Base-by-base conservation (phyloP, 306 rosid species). In the Cucurbita ficifolia region DNA sequence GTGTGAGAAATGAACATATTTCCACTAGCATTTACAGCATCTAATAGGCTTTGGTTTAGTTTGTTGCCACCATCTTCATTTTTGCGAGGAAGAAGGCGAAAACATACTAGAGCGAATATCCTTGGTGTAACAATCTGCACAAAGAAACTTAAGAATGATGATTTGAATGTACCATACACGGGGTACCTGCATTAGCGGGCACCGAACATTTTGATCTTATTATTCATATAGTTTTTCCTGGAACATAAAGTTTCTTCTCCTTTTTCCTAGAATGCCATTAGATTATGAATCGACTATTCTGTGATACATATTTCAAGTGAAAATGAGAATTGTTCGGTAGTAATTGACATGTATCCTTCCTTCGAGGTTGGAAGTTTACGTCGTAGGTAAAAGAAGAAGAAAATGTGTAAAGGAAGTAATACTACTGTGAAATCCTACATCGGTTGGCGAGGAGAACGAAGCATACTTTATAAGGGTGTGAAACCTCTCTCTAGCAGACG, bases 101-200 rank as follows among this genome's bases (percentile, higher is more conserved):
- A 94, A 78, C 98, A 94, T 64, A 94, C 96, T 82, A 94, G 78
- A 0, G 98, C 89, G 83, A 90, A 90, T 40, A 80, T 57, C 18
- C 97, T 81, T n/a, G 96, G 90, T 4, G 86, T 75, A 53, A 86
- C 82, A 12, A 87, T 76, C 98, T 90, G 92, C 56, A 73, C 10
- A 49, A 13, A 21, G 19, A 12, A 69, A 65, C 29, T 33, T 60
- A 77, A 56, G 48, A 57, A 51, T 71, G 10, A 49, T 21, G 10
- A 51, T 71, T 49, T 2, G 19, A 50, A 35, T 11, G 5, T 29
- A 51, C 35, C 6, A 21, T 43, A 21, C 16, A 12, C 17, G 7
- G 12, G 10, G 22, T 14, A 62, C 7, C 22, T 62, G 50, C 50
- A 60, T n/a, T 13, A 2, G 70, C 42, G 6, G 29, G 70, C 48